Evolutionary conservation across 2,329 filamentous ascomycete species (phyloP).

Genomic region (Paramyrothecium sp.): DNA sequence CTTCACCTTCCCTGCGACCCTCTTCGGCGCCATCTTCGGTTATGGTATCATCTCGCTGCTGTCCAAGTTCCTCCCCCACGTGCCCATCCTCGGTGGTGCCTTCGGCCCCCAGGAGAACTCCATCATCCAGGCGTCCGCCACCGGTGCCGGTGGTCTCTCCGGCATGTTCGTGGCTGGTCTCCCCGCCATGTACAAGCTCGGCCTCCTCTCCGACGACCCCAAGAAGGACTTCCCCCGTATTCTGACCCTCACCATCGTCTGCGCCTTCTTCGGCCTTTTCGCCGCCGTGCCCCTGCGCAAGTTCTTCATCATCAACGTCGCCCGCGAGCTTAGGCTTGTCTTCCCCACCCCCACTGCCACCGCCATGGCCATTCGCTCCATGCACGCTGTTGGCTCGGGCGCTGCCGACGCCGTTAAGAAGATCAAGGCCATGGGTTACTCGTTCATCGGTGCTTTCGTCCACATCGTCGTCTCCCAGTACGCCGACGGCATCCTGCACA

Average conservation of each 20-base stretch:
- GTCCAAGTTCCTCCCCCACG: constrained; percentile 43
- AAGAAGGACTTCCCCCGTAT: constrained; percentile 56
- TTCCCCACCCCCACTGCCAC: constrained; percentile 61
- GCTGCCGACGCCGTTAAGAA: constrained; percentile 52
- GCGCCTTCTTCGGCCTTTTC: constrained; percentile 64
- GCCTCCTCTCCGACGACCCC: constrained; percentile 46
- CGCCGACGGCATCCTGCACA: constrained; percentile 57
- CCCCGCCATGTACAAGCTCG: constrained; percentile 58
- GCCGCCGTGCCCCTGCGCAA: constrained; percentile 63
- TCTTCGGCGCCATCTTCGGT: constrained; percentile 57
- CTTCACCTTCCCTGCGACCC: constrained; percentile 46
- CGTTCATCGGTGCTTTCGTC: constrained; percentile 48
- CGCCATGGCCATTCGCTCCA: constrained; percentile 60
- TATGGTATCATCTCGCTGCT: constrained; percentile 56
- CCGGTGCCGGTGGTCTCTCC: constrained; percentile 56
- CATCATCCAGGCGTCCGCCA: constrained; percentile 59
- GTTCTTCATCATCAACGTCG: constrained; percentile 67
- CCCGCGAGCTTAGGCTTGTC: constrained; percentile 56
- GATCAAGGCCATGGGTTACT: constrained; percentile 51
- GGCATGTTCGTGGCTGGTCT: constrained; percentile 59
- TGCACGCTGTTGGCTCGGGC: constrained; percentile 55
- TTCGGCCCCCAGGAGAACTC: constrained; percentile 64
- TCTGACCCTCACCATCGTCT: constrained; percentile 59
- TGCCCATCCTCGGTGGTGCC: constrained; percentile 50
- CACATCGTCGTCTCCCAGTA: constrained; percentile 59